phyloP scores from a whole-genome alignment of 2,329 filamentous ascomycete genomes.

The Sporothrix dimorphospora region DNA sequence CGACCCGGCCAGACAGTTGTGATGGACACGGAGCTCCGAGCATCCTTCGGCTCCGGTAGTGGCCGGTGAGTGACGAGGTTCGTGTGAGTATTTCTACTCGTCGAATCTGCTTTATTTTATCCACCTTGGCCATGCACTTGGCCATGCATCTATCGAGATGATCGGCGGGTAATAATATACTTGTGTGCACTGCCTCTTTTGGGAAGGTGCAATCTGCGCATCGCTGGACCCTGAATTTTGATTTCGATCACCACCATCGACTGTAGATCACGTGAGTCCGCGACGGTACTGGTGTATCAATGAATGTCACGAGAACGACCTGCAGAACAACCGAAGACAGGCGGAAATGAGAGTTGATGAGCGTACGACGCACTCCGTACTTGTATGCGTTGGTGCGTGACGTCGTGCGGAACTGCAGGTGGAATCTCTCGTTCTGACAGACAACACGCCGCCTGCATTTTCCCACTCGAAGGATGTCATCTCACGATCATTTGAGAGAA shows the following conservation, averaged over 20 bases:
- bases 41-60: not conserved
- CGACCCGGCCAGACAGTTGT: not conserved
- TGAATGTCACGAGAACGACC: not conserved
- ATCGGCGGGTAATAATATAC: not conserved
- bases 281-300: not conserved
- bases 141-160: conserved; percentile 19
- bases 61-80: not conserved
- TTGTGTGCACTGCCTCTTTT: conserved; percentile 1
- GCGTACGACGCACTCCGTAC: too few species aligned
- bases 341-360: not conserved
- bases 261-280: not conserved
- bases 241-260: not conserved
- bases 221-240: conserved; percentile 5
- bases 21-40: not conserved
- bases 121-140: not conserved
- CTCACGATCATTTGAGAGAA: not conserved
- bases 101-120: not conserved
- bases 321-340: not conserved
- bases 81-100: not conserved
- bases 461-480: not conserved
- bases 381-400: not conserved
- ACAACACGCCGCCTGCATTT: not conserved
- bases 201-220: conserved; percentile 5
- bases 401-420: not conserved
- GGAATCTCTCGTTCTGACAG: not conserved